Percentiles rank a stretch among this genome's conserved stretches.
phyloP scores from a whole-genome alignment of 2,329 filamentous ascomycete species.

The Colletotrichum sp. region DNA sequence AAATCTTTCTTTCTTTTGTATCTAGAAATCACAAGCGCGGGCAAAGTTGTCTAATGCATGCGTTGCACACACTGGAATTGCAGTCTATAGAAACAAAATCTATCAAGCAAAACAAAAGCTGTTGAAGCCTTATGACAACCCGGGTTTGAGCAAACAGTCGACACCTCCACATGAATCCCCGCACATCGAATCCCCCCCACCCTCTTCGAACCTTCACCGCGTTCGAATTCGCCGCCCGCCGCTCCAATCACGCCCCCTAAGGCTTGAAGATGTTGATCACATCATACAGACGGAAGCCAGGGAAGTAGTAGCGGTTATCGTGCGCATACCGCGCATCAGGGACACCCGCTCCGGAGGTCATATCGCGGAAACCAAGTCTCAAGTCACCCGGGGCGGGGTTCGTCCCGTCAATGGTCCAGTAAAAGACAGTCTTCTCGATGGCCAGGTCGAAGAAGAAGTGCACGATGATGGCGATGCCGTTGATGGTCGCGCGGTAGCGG shows the following conservation, averaged over 20 bases:
- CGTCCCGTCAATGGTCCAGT: not conserved
- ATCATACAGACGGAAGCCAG: not conserved
- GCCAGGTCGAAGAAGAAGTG: not conserved
- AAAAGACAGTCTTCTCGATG: not conserved
- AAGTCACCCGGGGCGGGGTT: not conserved
- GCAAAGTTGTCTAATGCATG: rapidly evolving
- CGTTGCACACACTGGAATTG: rapidly evolving
- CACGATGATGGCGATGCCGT: not conserved
- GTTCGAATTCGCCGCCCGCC: not conserved
- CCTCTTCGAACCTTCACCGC: rapidly evolving
- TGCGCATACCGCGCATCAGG: not conserved
- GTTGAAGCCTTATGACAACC: not conserved
- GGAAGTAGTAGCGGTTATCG: not conserved
- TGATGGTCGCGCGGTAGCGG: not conserved
- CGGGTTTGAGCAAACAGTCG: not conserved
- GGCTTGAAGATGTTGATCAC: not conserved
- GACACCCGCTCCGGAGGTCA: not conserved
- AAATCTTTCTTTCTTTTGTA: not conserved
- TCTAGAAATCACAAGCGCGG: rapidly evolving
- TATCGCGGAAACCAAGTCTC: not conserved
- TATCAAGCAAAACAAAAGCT: not conserved
- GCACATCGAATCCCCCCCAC: not conserved
- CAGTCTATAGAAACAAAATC: not conserved
- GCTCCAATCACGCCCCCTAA: not conserved
- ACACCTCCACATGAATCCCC: not conserved